phyloP scores from a whole-genome alignment of 805 yeast genomes.

The Saturnispora mendoncae region DNA sequence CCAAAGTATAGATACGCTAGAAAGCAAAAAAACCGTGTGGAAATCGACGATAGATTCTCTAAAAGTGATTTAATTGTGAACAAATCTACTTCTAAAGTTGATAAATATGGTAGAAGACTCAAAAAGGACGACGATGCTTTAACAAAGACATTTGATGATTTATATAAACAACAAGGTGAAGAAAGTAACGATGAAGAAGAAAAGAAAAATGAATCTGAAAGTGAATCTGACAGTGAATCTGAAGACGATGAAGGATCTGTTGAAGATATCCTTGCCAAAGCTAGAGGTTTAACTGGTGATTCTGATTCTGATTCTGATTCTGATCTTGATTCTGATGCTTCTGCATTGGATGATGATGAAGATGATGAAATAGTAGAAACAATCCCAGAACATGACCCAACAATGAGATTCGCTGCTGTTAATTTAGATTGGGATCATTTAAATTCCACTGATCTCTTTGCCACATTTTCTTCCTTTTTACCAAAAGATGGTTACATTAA shows the following conservation, averaged over 20 bases:
- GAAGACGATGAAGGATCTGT: conserved; percentile 17
- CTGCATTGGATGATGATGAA: conserved; percentile 34
- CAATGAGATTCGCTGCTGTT: conserved; percentile 77
- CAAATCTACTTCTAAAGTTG: conserved; percentile 60
- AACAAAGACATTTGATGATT: conserved; percentile 41
- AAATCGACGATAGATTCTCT: conserved; percentile 76
- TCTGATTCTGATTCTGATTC: conserved; percentile 27
- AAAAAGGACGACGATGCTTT: conserved; percentile 23
- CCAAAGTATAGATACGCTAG: conserved; percentile 80
- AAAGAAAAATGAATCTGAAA: conserved; percentile 24
- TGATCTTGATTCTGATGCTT: conserved; percentile 18
- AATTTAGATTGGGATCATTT: conserved; percentile 97
- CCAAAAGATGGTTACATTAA: conserved; percentile 64
- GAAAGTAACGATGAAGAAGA: conserved; percentile 21
- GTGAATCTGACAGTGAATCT: conserved; percentile 30
- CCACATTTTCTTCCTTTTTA: conserved; percentile 77
- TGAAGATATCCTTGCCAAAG: conserved; percentile 9
- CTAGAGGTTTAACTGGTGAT: conserved; percentile 11
- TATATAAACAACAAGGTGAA: conserved; percentile 42
- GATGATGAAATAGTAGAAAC: conserved; percentile 29
- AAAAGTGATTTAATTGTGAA: conserved; percentile 45
- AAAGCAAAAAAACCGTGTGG: conserved; percentile 59
- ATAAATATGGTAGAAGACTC: conserved; percentile 78
- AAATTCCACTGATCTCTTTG: conserved; percentile 79
- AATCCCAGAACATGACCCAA: conserved; percentile 84